Evolutionary conservation across 2,329 filamentous ascomycete species (phyloP), one percentile per base, ranked within the genome.

Genomic region (Emergomyces pasteurianus): DNA sequence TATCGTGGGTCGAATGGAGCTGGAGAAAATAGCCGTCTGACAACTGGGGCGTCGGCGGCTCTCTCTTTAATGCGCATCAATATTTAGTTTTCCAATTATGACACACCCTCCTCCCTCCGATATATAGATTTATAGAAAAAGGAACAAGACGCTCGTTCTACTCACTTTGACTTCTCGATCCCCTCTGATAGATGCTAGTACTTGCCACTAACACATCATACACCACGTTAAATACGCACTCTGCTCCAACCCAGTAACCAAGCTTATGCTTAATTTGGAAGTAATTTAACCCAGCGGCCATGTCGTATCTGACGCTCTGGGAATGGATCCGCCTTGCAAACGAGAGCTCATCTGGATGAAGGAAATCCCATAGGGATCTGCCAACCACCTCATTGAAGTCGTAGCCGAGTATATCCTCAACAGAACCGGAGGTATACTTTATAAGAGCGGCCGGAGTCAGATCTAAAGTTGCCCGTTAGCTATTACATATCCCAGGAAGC

Each of bases 161-260:
- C 88, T 75, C 80, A 94, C 90, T 86, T 69, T 90, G 82, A 67
- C 87, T 92, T 69, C 83, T 87, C 64, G 81, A 80, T 28, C 86
- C 85, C 59, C 80, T 78, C 58, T 81, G 80, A 71, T 94, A 95
- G 64, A 94, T 82, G 69, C 87, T 91, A 14, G 86, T 92, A 70
- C 88, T 91, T 47, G 89, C 89, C 56, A 95, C 89, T 73, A 95
- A 79, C 26, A 94, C 89, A 80, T 95, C 87, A 72, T 95, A 88
- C 50, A 95, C 90, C 49, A 95, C 81, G 5, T 90, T 94, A 72
- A 95, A 95, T 73, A 90, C 91, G 74, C 89, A 94, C 75, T 95
- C 90, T 74, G 89, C 94, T 64, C 83, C 85, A 46, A 92, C 78
- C 85, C 87, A 95, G 59, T 81, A 78, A 18, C 87, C 88, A 68